Conservation (phyloP, 2,329 filamentous ascomycete genomes). For the Colletotrichum lini region DNA sequence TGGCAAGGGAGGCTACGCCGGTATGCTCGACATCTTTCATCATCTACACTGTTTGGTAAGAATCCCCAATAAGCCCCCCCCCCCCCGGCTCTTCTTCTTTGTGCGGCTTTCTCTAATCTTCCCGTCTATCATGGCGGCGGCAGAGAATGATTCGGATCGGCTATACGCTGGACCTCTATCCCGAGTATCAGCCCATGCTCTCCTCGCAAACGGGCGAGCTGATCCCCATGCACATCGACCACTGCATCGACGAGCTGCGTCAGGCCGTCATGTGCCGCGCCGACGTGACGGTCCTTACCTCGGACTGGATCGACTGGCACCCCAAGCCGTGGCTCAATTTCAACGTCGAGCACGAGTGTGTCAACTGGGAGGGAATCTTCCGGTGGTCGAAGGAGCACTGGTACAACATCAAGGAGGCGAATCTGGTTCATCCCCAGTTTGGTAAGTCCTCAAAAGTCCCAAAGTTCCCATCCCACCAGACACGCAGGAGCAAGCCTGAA, state of each 20-base stretch:
- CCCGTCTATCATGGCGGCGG: not conserved
- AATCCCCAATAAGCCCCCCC: not conserved
- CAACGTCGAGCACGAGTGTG: conserved; percentile 19
- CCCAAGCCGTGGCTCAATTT: conserved; percentile 10
- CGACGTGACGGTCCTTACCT: not conserved
- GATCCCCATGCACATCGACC: conserved; percentile 8
- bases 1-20: conserved; percentile 16
- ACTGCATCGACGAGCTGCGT: conserved; percentile 15
- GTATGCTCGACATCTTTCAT: conserved; percentile 14
- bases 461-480: not conserved
- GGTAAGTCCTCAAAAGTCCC: conserved; percentile 6
- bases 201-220: conserved; percentile 12
- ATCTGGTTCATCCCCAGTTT: conserved; percentile 11
- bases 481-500: not conserved
- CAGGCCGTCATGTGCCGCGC: conserved; percentile 13
- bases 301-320: conserved; percentile 13
- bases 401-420: conserved; percentile 21
- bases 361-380: conserved; percentile 4
- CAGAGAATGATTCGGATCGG: conserved; percentile 14
- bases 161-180: conserved; percentile 14
- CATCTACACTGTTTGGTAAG: conserved; percentile 19
- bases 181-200: conserved; percentile 2
- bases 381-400: conserved; percentile 7
- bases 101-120: not conserved
- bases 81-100: not conserved